These are phyloP conservation scores for Prunus padus DNA, from an alignment of 306 rosid species.

Conservation along the genomic window DNA sequence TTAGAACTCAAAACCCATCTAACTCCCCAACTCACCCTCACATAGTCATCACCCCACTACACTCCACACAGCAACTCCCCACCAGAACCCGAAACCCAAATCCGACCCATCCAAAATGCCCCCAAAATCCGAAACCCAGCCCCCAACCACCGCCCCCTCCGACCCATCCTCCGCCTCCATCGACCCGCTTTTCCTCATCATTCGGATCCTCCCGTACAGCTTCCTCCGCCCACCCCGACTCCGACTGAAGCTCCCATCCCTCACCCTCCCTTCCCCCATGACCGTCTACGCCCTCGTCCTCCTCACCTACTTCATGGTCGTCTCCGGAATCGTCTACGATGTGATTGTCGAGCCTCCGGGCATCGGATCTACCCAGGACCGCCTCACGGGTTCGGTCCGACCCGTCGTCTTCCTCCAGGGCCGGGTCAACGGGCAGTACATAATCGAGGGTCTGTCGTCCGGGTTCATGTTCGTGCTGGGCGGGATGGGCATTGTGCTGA, in stretches of 20 bases:
- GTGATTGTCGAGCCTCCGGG: conserved; percentile 97
- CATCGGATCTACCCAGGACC: conserved; percentile 88
- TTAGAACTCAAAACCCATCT: not conserved
- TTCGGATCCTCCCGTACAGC: conserved; percentile 56
- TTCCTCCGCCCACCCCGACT: conserved; percentile 62
- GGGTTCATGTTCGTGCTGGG: conserved; percentile 96
- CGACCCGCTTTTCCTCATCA: conserved; percentile 41
- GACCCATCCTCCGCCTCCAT: conserved; percentile 27
- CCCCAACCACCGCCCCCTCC: conserved; percentile 16
- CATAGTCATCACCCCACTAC: not conserved
- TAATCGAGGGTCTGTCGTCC: conserved; percentile 82
- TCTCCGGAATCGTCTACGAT: conserved; percentile 92
- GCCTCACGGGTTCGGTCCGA: conserved; percentile 68
- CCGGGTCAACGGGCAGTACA: conserved; percentile 92
- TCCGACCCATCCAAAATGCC: conserved; percentile 28
- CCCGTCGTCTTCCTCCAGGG: conserved; percentile 89
- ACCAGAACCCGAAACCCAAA: not conserved
- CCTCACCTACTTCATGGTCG: conserved; percentile 94
- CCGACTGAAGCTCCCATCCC: conserved; percentile 39
- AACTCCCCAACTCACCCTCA: not conserved
- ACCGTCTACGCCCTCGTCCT: conserved; percentile 71
- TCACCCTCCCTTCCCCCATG: conserved; percentile 53
- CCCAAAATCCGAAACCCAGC: conserved; percentile 38
- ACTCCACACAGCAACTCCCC: not conserved
- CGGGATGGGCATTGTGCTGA: conserved; percentile 66